Evolutionary conservation across 129 eudicot species (phyloP).

Genomic region (Flaveria linearis): DNA sequence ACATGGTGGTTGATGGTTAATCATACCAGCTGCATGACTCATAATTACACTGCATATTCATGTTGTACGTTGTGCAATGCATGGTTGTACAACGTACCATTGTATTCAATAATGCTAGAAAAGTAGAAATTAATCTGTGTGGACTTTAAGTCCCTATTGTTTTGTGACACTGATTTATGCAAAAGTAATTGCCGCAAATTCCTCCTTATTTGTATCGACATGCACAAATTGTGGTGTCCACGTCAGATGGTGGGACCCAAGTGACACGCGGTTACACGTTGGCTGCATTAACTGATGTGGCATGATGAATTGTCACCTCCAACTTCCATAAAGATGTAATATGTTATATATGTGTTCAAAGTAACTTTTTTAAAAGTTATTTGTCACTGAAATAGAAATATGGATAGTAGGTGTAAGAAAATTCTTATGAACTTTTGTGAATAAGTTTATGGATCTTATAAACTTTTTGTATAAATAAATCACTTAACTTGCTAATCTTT

Average conservation of each 20-base stretch:
- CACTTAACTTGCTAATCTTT: too few relatives aligned
- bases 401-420: not conserved
- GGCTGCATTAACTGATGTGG: constrained; percentile 51
- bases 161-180: constrained; percentile 1
- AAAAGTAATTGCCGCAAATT: constrained; percentile 24
- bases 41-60: not conserved
- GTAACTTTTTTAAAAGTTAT: too few relatives aligned
- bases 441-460: too few relatives aligned
- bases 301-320: constrained; percentile 21
- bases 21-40: constrained; percentile 28
- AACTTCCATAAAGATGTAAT: not conserved
- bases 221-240: constrained; percentile 8
- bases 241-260: constrained; percentile 3
- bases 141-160: constrained; percentile 25
- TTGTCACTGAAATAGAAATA: too few relatives aligned
- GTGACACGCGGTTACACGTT: constrained; percentile 28
- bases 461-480: too few relatives aligned
- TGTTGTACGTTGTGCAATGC: constrained; percentile 21
- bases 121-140: not conserved
- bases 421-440: too few relatives aligned
- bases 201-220: constrained; percentile 26
- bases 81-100: constrained; percentile 26
- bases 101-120: not conserved
- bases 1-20: constrained; percentile 28
- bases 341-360: not conserved